Percentiles rank a stretch among this genome's conserved stretches.
Evolutionary conservation across 2,329 filamentous ascomycete genomes (phyloP).

Genomic region (Aspergillus pseudonomiae): DNA sequence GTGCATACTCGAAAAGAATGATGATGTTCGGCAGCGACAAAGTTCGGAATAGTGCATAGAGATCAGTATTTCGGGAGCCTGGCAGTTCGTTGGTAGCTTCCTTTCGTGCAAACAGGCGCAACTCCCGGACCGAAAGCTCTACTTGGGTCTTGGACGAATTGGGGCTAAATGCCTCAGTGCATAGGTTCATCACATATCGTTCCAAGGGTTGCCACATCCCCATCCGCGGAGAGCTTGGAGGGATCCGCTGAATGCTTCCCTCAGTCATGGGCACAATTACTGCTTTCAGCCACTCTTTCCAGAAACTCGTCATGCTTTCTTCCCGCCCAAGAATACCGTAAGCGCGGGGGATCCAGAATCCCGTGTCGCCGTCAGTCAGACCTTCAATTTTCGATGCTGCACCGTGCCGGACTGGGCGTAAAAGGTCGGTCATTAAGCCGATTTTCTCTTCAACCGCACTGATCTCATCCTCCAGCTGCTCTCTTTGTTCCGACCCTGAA

Average conservation of each 20-base stretch:
- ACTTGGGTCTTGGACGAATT: conserved; percentile 94
- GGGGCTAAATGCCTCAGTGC: conserved; percentile 90
- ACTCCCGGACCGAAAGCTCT: conserved; percentile 83
- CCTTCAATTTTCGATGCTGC: conserved; percentile 97
- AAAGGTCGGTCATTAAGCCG: conserved; percentile 90
- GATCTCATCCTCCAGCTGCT: conserved; percentile 89
- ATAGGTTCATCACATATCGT: conserved; percentile 94
- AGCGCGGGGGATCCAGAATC: conserved; percentile 90
- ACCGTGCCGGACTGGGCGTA: conserved; percentile 88
- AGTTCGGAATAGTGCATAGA: conserved; percentile 89
- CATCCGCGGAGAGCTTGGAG: conserved; percentile 83
- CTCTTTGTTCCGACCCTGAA: conserved; percentile 79
- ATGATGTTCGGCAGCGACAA: conserved; percentile 91
- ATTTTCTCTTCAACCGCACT: conserved; percentile 97
- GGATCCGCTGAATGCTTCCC: conserved; percentile 77
- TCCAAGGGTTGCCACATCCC: conserved; percentile 96
- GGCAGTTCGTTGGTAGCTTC: conserved; percentile 93
- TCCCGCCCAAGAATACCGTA: conserved; percentile 92
- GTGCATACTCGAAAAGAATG: conserved; percentile 86
- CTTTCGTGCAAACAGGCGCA: conserved; percentile 89
- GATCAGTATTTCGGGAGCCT: conserved; percentile 84
- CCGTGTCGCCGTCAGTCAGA: conserved; percentile 90
- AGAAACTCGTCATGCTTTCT: conserved; percentile 80
- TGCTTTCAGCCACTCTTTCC: conserved; percentile 97
- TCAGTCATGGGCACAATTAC: conserved; percentile 95